These are phyloP conservation scores for Nemania sp. DNA, from an alignment of 2,329 filamentous ascomycete species.

Conservation along the genomic window DNA sequence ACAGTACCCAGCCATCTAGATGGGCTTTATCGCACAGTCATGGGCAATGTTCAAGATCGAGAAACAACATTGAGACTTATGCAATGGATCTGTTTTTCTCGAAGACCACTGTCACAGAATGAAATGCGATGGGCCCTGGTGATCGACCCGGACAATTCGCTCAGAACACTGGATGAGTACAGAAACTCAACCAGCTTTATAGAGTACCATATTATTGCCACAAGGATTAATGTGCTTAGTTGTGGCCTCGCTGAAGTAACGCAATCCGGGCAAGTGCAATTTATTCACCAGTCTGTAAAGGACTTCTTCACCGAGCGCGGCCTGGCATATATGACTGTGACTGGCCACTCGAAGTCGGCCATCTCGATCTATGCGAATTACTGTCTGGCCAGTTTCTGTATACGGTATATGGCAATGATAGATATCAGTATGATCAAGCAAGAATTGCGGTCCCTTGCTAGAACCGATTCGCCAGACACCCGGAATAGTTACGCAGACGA, in stretches of 20 bases:
- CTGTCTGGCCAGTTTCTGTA: not conserved
- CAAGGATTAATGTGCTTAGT: not conserved
- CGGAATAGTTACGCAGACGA: too few species aligned
- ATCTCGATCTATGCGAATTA: not conserved
- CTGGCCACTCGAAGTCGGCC: not conserved
- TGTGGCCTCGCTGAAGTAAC: conserved; percentile 1
- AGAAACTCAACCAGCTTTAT: not conserved
- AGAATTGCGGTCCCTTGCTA: too few species aligned
- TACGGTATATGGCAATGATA: not conserved
- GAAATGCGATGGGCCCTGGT: conserved; percentile 3
- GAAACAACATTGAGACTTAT: not conserved
- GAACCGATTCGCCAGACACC: too few species aligned
- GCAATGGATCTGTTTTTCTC: conserved; percentile 4
- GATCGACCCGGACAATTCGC: not conserved
- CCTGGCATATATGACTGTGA: not conserved
- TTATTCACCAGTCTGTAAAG: conserved; percentile 5
- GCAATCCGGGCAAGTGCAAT: not conserved
- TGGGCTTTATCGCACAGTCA: not conserved
- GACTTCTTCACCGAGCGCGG: conserved; percentile 4
- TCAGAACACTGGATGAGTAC: not conserved
- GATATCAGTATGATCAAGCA: not conserved
- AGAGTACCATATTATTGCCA: not conserved
- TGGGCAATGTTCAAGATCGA: not conserved
- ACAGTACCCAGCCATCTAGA: not conserved
- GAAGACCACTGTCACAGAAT: not conserved